Evolutionary conservation across 768 basidiomycete genomes (phyloP).

Genomic region (Postia placenta): DNA sequence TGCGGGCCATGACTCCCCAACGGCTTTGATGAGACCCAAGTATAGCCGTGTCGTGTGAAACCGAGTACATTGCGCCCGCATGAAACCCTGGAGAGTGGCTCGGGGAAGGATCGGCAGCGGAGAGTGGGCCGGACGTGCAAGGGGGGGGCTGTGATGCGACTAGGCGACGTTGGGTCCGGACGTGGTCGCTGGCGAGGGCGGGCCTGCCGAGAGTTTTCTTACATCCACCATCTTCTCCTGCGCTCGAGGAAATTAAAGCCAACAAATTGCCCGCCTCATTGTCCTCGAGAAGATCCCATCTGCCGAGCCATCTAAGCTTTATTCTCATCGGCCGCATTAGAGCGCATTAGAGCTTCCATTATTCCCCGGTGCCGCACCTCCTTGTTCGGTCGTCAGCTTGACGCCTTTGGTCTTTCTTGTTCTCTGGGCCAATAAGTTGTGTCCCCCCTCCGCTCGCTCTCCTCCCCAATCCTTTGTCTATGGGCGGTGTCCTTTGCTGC

Average conservation of each 20-base stretch:
- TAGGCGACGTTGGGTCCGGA: too few relatives aligned
- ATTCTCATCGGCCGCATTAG: not conserved
- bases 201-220: too few relatives aligned
- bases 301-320: not conserved
- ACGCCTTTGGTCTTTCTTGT: constrained; percentile 23
- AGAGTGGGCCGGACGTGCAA: not conserved
- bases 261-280: not conserved
- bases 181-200: too few relatives aligned
- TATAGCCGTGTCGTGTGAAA: too few relatives aligned
- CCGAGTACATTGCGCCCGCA: too few relatives aligned
- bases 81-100: not conserved
- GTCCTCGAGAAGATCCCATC: not conserved
- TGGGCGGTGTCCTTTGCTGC: constrained; percentile 25
- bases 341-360: not conserved
- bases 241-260: too few relatives aligned
- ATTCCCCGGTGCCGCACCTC: not conserved
- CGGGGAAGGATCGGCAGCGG: not conserved
- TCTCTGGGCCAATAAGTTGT: constrained; percentile 15
- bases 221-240: too few relatives aligned
- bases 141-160: too few relatives aligned
- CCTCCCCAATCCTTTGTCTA: constrained; percentile 13
- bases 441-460: constrained; percentile 8
- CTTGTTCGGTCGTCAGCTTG: not conserved
- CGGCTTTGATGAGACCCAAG: too few relatives aligned
- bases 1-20: not conserved